Evolutionary conservation across 148 eudicot genomes (phyloP).

Genomic region (Nepenthes mirabilis): DNA sequence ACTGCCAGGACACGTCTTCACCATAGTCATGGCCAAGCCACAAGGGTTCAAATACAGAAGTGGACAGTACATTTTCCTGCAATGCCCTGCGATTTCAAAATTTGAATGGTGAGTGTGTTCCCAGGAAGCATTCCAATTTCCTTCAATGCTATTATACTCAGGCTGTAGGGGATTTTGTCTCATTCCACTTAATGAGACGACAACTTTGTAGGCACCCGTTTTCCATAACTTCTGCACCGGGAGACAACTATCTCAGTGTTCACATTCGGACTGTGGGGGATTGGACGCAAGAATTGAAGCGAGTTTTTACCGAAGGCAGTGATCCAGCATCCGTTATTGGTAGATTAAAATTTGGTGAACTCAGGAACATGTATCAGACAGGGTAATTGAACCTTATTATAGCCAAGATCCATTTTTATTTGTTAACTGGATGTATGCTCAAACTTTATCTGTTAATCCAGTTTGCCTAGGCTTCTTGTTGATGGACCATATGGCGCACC

Average conservation of each 20-base stretch:
- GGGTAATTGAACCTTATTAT: slow-evolving; percentile 32
- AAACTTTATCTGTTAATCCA: slow-evolving; percentile 16
- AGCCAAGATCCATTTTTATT: background rate
- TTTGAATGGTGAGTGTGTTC: slow-evolving; percentile 67
- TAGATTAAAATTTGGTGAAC: slow-evolving; percentile 45
- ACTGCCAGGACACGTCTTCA: slow-evolving; percentile 83
- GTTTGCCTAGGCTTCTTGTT: slow-evolving; percentile 63
- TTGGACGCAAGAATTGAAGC: slow-evolving; percentile 85
- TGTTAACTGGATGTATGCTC: background rate
- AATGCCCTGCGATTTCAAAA: slow-evolving; percentile 80
- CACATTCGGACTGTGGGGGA: slow-evolving; percentile 84
- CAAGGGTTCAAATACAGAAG: slow-evolving; percentile 85
- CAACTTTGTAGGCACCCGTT: slow-evolving; percentile 72
- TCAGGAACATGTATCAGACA: slow-evolving; percentile 33
- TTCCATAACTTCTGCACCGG: slow-evolving; percentile 96
- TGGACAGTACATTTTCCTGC: slow-evolving; percentile 82
- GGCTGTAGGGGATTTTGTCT: background rate
- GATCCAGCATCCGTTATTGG: slow-evolving; percentile 49
- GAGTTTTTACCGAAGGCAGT: slow-evolving; percentile 53
- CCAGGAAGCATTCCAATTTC: background rate
- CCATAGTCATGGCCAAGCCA: slow-evolving; percentile 68
- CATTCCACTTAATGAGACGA: background rate
- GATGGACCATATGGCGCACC: slow-evolving; percentile 99
- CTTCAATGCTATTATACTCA: background rate
- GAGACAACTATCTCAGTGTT: slow-evolving; percentile 76